Percentiles rank a stretch among this genome's conserved stretches.
phyloP scores from a whole-genome alignment of 2,329 filamentous ascomycete genomes.

The Colletotrichum gloeosporioides region DNA sequence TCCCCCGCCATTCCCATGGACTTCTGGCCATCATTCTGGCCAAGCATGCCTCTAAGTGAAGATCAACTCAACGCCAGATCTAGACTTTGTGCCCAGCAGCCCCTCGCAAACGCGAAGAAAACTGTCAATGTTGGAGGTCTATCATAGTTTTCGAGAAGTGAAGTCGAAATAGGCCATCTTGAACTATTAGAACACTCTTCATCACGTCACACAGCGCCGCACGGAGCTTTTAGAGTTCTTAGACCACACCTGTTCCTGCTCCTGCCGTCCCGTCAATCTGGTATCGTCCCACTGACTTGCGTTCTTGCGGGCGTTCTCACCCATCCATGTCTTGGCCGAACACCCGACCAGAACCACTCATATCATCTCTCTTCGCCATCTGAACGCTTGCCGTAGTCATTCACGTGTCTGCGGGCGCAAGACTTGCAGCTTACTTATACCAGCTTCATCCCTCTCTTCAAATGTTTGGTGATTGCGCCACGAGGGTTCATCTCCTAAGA shows the following conservation, averaged over 20 bases:
- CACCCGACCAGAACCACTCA: background rate
- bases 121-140: background rate
- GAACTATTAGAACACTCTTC: background rate
- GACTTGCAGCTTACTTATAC: background rate
- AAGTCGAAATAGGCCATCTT: background rate
- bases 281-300: conserved; percentile 10
- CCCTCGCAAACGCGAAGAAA: background rate
- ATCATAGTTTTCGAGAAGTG: background rate
- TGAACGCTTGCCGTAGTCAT: background rate
- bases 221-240: background rate
- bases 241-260: background rate
- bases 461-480: background rate
- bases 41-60: background rate
- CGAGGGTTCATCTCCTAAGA: background rate
- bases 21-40: background rate
- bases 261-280: background rate
- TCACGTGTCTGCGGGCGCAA: conserved; percentile 22
- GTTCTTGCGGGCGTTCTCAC: conserved; percentile 20
- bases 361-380: background rate
- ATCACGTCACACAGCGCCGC: background rate
- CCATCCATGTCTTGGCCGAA: background rate
- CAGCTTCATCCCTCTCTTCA: background rate
- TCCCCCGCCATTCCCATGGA: background rate
- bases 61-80: background rate
- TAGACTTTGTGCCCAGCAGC: background rate